phyloP scores from a whole-genome alignment of 352 stramenopile genomes.

The Globisporangium iwayamae region DNA sequence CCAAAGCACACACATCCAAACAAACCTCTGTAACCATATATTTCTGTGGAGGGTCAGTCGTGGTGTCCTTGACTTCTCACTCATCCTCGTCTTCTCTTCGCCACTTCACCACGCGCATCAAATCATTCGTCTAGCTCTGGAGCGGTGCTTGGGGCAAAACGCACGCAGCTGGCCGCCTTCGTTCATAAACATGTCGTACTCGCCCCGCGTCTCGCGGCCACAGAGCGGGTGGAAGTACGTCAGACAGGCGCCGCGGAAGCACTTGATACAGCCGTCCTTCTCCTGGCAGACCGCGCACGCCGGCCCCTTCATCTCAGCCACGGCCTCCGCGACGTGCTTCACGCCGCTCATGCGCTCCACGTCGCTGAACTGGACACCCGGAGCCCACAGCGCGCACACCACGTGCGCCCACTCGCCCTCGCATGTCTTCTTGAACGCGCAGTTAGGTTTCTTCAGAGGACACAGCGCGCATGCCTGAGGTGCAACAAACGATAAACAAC shows the following conservation, averaged over 20 bases:
- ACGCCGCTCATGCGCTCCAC: conserved; percentile 81
- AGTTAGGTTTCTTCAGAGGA: conserved; percentile 55
- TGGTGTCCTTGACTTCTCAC: neutral
- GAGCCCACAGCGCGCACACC: conserved; percentile 84
- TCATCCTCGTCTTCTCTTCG: neutral
- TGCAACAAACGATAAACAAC: conserved; percentile 6
- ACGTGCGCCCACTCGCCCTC: conserved; percentile 84
- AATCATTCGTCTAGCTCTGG: conserved; percentile 31
- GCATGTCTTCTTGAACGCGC: conserved; percentile 81
- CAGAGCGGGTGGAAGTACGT: conserved; percentile 83
- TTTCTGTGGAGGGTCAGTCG: neutral
- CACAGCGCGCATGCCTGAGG: conserved; percentile 72
- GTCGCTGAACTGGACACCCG: conserved; percentile 82
- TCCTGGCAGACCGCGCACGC: conserved; percentile 63
- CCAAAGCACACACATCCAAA: conserved; percentile 5
- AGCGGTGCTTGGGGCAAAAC: conserved; percentile 78
- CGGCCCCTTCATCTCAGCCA: conserved; percentile 59
- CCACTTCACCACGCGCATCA: conserved; percentile 5
- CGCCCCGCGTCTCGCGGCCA: conserved; percentile 70
- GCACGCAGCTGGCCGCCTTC: conserved; percentile 75
- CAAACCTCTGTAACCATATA: conserved; percentile 15
- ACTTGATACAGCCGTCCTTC: conserved; percentile 82
- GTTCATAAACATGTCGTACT: conserved; percentile 91
- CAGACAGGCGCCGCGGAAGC: conserved; percentile 59
- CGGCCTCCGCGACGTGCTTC: conserved; percentile 65